A percentile compares a stretch with the other conserved stretches of the same genome.
Conservation (phyloP, 345 rosid species). For the Linum tenue region DNA sequence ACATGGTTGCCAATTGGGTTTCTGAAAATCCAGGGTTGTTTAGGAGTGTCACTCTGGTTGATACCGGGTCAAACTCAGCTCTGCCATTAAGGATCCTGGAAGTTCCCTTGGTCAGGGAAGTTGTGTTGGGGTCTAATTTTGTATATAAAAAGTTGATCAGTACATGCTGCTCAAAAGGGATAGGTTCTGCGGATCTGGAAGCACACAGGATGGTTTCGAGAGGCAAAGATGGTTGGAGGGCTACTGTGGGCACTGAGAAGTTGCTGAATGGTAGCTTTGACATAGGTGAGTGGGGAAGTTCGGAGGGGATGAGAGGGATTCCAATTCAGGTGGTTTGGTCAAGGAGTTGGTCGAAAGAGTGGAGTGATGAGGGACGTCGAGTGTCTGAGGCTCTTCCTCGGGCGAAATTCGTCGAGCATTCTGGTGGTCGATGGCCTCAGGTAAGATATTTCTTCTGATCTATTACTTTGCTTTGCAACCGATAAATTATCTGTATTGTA, state of each 20-base stretch:
- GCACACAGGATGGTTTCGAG: constrained; percentile 67
- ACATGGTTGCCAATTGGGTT: constrained; percentile 66
- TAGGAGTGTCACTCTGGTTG: constrained; percentile 72
- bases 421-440: constrained; percentile 92
- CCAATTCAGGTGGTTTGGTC: constrained; percentile 87
- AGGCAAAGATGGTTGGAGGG: constrained; percentile 60
- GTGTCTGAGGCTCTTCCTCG: constrained; percentile 59
- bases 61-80: constrained; percentile 54
- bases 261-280: constrained; percentile 69
- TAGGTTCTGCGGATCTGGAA: constrained; percentile 39
- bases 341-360: constrained; percentile 47
- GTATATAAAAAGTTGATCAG: constrained; percentile 43
- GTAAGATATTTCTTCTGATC: constrained; percentile 26
- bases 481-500: neutral
- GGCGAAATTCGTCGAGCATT: constrained; percentile 59
- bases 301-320: constrained; percentile 40
- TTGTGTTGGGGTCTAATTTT: constrained; percentile 39
- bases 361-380: constrained; percentile 53
- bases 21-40: constrained; percentile 39
- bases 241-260: constrained; percentile 47
- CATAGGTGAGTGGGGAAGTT: constrained; percentile 66
- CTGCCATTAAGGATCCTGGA: constrained; percentile 55
- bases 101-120: constrained; percentile 48
- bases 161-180: constrained; percentile 47
- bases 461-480: neutral